These are phyloP conservation scores for Avena atlantica DNA, from an alignment of 176 grass and related monocot species.

Conservation along the genomic window DNA sequence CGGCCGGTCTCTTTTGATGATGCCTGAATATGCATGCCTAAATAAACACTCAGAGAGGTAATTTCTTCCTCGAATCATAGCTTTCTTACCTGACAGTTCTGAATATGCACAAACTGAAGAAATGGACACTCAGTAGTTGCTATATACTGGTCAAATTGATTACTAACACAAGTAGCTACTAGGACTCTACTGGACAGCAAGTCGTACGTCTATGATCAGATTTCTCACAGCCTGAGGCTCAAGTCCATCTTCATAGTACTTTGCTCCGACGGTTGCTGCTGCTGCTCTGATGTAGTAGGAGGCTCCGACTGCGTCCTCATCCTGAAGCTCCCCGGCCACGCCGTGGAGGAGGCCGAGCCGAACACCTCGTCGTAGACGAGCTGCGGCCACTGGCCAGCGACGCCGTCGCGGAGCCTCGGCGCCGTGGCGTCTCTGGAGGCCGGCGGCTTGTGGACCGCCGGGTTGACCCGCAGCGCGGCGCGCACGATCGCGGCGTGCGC, in stretches of 20 bases:
- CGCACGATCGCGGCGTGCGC: slow-evolving; percentile 68
- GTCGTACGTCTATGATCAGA: slow-evolving; percentile 12
- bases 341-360: slow-evolving; percentile 24
- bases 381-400: slow-evolving; percentile 33
- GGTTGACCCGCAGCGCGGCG: slow-evolving; percentile 52
- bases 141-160: slow-evolving; percentile 40
- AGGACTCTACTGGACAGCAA: not conserved
- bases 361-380: slow-evolving; percentile 58
- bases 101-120: slow-evolving; percentile 12
- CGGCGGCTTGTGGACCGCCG: slow-evolving; percentile 51
- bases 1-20: not conserved
- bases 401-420: slow-evolving; percentile 56
- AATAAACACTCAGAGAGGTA: not conserved
- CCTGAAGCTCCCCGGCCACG: slow-evolving; percentile 82
- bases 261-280: slow-evolving; percentile 43
- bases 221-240: slow-evolving; percentile 66
- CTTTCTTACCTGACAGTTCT: not conserved
- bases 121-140: slow-evolving; percentile 29
- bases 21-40: slow-evolving; percentile 34
- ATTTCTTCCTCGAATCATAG: slow-evolving; percentile 35
- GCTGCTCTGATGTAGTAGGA: slow-evolving; percentile 39
- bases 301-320: slow-evolving; percentile 55
- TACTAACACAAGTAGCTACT: slow-evolving; percentile 29
- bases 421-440: slow-evolving; percentile 44
- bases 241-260: slow-evolving; percentile 70